Evolutionary conservation across 2,329 filamentous ascomycete species (phyloP).

Genomic region (Monosporascus sp.): DNA sequence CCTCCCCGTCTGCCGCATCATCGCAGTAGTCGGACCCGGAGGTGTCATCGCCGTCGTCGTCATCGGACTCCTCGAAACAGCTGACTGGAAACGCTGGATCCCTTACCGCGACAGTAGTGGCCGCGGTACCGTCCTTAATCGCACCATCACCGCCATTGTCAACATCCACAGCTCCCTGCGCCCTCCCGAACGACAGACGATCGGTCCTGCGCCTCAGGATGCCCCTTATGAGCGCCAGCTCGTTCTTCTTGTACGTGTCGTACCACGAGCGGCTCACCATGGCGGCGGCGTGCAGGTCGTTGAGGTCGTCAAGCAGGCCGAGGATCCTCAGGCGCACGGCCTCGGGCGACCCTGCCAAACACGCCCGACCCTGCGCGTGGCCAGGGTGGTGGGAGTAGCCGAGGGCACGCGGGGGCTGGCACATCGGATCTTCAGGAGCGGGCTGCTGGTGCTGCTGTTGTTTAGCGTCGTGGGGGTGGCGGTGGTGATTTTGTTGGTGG

Average conservation of each 20-base stretch:
- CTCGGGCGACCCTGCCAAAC: slow-evolving; percentile 13
- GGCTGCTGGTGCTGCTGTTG: no score
- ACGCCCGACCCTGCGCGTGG: neutral
- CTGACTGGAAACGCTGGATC: neutral
- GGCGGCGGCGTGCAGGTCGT: slow-evolving; percentile 38
- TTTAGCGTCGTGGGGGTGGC: no score
- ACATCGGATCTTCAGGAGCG: neutral
- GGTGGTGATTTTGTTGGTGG: slow-evolving; percentile 9
- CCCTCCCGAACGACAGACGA: neutral
- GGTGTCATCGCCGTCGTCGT: neutral
- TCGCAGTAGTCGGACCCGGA: neutral
- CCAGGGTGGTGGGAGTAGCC: neutral
- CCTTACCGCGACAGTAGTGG: neutral
- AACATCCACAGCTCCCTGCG: no score
- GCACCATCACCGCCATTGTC: no score
- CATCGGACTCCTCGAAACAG: neutral
- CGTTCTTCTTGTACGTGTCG: slow-evolving; percentile 38
- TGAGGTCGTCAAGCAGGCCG: slow-evolving; percentile 30
- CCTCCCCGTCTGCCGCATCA: neutral
- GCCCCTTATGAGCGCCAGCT: slow-evolving; percentile 29
- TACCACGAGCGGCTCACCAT: slow-evolving; percentile 39
- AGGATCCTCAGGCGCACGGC: slow-evolving; percentile 35
- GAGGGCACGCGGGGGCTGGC: neutral
- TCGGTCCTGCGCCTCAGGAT: slow-evolving; percentile 13
- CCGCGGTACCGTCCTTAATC: no score